Percentiles rank a stretch among this genome's conserved stretches.
phyloP scores from a whole-genome alignment of 495 filamentous ascomycete species.

The Sordaria brevicollis region DNA sequence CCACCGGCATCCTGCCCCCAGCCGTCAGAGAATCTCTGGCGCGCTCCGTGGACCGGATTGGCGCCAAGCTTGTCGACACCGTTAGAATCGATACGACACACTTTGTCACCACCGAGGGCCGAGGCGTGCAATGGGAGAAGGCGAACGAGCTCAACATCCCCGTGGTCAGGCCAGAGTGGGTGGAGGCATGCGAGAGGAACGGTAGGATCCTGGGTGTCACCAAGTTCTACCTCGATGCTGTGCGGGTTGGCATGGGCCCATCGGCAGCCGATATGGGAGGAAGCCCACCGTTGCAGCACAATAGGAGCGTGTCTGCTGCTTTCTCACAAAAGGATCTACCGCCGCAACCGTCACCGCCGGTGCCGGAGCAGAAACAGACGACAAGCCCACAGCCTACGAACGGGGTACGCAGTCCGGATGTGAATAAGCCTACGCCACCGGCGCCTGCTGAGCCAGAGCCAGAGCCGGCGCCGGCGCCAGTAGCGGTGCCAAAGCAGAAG shows the following conservation, averaged over 20 bases:
- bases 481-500: background rate
- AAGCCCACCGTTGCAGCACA: slow-evolving; percentile 13
- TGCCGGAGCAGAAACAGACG: slow-evolving; percentile 3
- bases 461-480: slow-evolving; percentile 1
- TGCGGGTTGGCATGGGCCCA: slow-evolving; percentile 24
- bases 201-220: slow-evolving; percentile 90
- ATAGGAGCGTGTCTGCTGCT: slow-evolving; percentile 9
- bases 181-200: slow-evolving; percentile 86
- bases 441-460: slow-evolving; percentile 7
- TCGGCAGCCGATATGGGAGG: slow-evolving; percentile 8
- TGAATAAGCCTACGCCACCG: background rate
- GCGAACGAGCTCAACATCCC: slow-evolving; percentile 97
- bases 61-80: slow-evolving; percentile 79
- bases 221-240: slow-evolving; percentile 86
- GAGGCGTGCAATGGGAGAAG: slow-evolving; percentile 85
- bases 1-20: slow-evolving; percentile 73
- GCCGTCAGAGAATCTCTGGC: slow-evolving; percentile 63
- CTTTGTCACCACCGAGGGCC: slow-evolving; percentile 94
- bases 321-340: slow-evolving; percentile 28
- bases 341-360: slow-evolving; percentile 16
- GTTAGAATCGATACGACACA: slow-evolving; percentile 98
- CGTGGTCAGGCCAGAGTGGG: slow-evolving; percentile 95
- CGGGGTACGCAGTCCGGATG: background rate
- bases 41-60: slow-evolving; percentile 73
- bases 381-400: background rate